Conservation (phyloP, 73 alveolate genomes). For the Symbiodinium natans region DNA sequence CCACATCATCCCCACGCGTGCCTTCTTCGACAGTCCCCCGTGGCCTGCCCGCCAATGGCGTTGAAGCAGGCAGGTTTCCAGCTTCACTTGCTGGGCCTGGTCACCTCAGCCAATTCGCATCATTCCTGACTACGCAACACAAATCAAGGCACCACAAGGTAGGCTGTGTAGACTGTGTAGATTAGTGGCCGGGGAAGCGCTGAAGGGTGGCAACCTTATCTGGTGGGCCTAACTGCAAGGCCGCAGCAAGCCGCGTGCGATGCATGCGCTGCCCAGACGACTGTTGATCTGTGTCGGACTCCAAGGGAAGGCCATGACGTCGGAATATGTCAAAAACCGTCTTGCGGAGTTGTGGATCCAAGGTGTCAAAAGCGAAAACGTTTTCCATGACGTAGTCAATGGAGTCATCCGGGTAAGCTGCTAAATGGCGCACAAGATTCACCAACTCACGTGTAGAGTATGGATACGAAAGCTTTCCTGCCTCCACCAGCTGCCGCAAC, state of each 20-base stretch:
- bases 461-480: conserved; percentile 71
- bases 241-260: background rate
- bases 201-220: background rate
- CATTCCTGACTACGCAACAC: background rate
- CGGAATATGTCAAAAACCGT: background rate
- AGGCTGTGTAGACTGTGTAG: no score
- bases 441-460: conserved; percentile 82
- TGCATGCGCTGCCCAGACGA: background rate
- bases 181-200: background rate
- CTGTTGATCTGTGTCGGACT: background rate
- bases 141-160: no score
- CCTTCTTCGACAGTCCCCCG: no score
- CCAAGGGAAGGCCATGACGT: conserved; percentile 69
- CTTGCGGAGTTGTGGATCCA: conserved; percentile 37
- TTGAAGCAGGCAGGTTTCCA: no score
- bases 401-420: conserved; percentile 5
- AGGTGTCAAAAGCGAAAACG: conserved; percentile 74
- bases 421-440: conserved; percentile 52
- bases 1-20: no score
- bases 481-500: conserved; percentile 61
- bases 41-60: no score
- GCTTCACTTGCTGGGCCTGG: background rate
- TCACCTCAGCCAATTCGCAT: background rate
- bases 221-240: background rate
- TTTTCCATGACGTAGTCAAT: conserved; percentile 28